Base-by-base conservation (phyloP, 257 asterid genomes). In the Hygrophila difformis region DNA sequence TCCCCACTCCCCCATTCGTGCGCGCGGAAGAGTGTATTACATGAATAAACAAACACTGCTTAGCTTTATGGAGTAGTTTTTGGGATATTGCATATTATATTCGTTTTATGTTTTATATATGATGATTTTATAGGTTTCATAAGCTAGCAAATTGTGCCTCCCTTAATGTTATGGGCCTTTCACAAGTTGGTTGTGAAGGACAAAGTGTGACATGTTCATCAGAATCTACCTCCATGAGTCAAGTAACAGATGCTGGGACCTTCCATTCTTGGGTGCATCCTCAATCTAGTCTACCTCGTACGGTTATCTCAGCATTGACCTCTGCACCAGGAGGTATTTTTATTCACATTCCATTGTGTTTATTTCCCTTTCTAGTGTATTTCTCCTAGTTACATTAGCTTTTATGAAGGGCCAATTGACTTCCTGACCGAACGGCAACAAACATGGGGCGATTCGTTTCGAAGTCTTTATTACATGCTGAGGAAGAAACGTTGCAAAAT, bases 221-320 rank as follows among this genome's bases (percentile, higher is more conserved):
- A 50, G 71, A 60, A 59, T 59, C 73, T 55, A 45, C 60, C 55
- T 76, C 74, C 43, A 44, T 60, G 15, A 37, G 70, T 37, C 64
- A 60, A 45, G 39, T 24, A 24, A 49, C 46, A 14, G 57, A 52
- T 43, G 48, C 23, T 26, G 63, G 67, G 59, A 39, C 38, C 39
- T 55, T 71, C 36, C 69, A 63, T 73, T 85, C 96, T 46, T 86
- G 98, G 96, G 72, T 82, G 77, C 78, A 82, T 63, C 98, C 98
- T 18, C 94, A 91, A 63, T 82, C 81, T 57, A 59, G 72, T 60
- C 75, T 82, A 66, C 87, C 94, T 33, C 71, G 63, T 63, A 71
- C 69, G 50, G 95, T 64, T 37, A 76, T 91, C 70, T 72, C 94
- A 55, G 89, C 88, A 29, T 64, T 91, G 71, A 58, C 82, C 35